Evolutionary conservation across 192 early-diverging fungal species (phyloP).

Genomic region (Chytriomyces hyalinus): DNA sequence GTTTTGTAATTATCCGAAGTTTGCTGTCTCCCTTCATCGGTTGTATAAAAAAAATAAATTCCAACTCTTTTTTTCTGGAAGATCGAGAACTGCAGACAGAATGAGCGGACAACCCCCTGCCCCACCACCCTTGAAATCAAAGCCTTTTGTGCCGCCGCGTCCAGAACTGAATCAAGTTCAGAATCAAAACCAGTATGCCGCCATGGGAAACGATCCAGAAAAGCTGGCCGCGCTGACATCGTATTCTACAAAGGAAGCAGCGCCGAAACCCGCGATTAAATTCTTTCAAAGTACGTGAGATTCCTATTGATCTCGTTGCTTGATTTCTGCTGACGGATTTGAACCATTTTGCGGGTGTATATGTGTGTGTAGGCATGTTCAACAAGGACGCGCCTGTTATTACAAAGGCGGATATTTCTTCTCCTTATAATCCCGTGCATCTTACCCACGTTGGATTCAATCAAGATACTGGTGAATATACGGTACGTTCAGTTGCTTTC

Average conservation of each 20-base stretch:
- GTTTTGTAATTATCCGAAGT: too few relatives aligned
- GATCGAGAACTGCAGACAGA: too few relatives aligned
- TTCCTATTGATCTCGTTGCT: not conserved
- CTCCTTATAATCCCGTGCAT: slow-evolving; percentile 95
- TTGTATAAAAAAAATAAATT: too few relatives aligned
- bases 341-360: not conserved
- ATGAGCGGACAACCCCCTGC: slow-evolving; percentile 6
- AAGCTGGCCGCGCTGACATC: slow-evolving; percentile 8
- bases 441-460: slow-evolving; percentile 98
- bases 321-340: not conserved
- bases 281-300: not conserved
- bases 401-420: slow-evolving; percentile 71
- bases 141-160: slow-evolving; percentile 33
- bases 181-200: slow-evolving; percentile 21
- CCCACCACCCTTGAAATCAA: slow-evolving; percentile 9
- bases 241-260: slow-evolving; percentile 21
- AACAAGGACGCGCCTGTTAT: slow-evolving; percentile 20
- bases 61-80: too few relatives aligned
- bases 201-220: slow-evolving; percentile 12
- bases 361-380: slow-evolving; percentile 11
- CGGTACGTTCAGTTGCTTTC: slow-evolving; percentile 40
- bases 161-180: not conserved
- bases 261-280: slow-evolving; percentile 25
- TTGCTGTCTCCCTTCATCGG: too few relatives aligned
- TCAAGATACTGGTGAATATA: slow-evolving; percentile 88